Base-by-base conservation (phyloP, 768 basidiomycete genomes). In the Suillus americanus region DNA sequence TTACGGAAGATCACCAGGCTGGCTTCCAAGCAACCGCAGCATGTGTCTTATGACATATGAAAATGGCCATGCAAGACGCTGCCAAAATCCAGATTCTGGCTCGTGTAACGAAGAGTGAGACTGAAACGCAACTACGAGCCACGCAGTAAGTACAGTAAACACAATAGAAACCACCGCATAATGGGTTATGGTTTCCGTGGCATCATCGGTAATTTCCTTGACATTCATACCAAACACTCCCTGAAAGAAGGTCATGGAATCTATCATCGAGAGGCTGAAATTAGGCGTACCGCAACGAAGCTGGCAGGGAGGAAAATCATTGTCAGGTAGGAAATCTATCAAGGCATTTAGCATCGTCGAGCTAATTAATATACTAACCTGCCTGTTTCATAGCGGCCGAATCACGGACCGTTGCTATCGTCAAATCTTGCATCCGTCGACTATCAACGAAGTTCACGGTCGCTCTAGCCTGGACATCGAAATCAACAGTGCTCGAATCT, bases 271-370 rank as follows among this genome's bases (percentile, higher is more conserved):
- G 16, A 40, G 25, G 16, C 2, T 57, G 28, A n/a, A 25, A 51
- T 55, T 30, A 55, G 5, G 66, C 75, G 8, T 66, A 75, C 74
- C n/a, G 75, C 61, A 1, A 76, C 16, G 40, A 84, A 85, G 13
- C 80, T 77, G 10, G 83, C 81, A 1, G 87, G 86, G 23, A 88
- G 77, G 71, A 86, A 89, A 35, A 84, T 64, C 83, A 85, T 84
- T 0, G 86, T 82, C 8, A 89, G 71, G 62, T 85, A 86, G 0
- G 82, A 76, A 35, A 88, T 79, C 70, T 86, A 81, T 64, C 9
- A 33, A 38, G 18, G 3, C 12, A n/a, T 13, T 73, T 14, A 71
- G 50, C 35, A 7, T 41, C 25, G 23, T 12, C 25, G 30, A 33
- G 25, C 35, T 54, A 38, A 43, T 41, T 51, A 51, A 1, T 35